These are phyloP conservation scores for Erodium moschatum DNA, from an alignment of 441 rosid species.

Conservation along the genomic window DNA sequence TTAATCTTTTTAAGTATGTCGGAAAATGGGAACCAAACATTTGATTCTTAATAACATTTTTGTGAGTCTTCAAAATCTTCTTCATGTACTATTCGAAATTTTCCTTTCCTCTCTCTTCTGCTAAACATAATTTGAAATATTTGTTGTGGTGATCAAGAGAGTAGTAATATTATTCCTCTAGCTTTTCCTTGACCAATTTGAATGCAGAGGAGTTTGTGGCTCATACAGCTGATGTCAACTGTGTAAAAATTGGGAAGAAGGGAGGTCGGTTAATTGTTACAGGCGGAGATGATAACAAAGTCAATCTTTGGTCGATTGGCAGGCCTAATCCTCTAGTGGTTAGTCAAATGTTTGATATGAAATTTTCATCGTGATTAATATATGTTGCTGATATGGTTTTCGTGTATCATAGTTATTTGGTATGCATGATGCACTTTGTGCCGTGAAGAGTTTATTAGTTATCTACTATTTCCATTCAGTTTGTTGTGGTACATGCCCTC, in stretches of 20 bases:
- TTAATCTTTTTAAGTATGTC: background rate
- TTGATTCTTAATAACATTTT: background rate
- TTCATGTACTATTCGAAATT: background rate
- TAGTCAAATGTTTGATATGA: slow-evolving; percentile 14
- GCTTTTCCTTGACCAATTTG: slow-evolving; percentile 34
- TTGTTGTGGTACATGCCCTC: background rate
- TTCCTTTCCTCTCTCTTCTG: background rate
- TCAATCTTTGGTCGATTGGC: slow-evolving; percentile 83
- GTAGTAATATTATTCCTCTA: background rate
- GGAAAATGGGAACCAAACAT: background rate
- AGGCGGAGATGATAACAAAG: slow-evolving; percentile 80
- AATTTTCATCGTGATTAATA: background rate
- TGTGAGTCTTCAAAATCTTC: background rate
- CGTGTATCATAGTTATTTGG: background rate
- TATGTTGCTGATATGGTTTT: background rate
- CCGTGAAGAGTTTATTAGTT: too few species aligned
- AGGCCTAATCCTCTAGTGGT: slow-evolving; percentile 75
- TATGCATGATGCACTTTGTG: too few species aligned
- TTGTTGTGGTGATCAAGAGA: background rate
- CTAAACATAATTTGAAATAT: background rate
- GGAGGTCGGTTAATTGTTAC: slow-evolving; percentile 56
- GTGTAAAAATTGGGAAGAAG: slow-evolving; percentile 70
- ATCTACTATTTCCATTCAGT: too few species aligned
- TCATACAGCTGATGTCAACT: slow-evolving; percentile 70
- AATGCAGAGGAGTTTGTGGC: slow-evolving; percentile 81